These are phyloP conservation scores for Vigna radiata DNA, from an alignment of 306 rosid species.

Conservation along the genomic window DNA sequence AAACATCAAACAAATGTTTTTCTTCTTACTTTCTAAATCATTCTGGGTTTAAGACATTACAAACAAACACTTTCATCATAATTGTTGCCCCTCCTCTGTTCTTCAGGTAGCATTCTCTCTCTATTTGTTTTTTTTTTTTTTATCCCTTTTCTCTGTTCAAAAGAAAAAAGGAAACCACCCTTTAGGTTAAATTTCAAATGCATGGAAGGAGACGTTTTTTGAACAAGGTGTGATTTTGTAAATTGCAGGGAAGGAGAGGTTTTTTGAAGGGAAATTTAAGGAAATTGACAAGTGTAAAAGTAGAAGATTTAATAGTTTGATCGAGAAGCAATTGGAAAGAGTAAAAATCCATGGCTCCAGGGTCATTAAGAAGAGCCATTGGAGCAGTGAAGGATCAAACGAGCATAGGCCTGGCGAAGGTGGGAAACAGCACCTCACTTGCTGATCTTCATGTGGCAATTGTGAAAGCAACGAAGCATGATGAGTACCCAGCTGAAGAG, in stretches of 20 bases:
- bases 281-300: conserved; percentile 9
- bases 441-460: conserved; percentile 84
- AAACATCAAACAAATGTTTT: background rate
- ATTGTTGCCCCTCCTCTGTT: conserved; percentile 8
- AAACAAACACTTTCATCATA: conserved; percentile 4
- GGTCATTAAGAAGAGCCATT: conserved; percentile 73
- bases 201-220: no score
- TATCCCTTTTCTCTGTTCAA: background rate
- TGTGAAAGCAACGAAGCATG: conserved; percentile 85
- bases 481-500: conserved; percentile 80
- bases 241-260: conserved; percentile 9
- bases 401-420: conserved; percentile 89
- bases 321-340: background rate
- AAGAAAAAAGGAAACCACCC: background rate
- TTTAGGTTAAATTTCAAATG: background rate
- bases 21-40: conserved; percentile 14
- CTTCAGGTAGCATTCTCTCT: conserved; percentile 35
- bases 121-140: background rate
- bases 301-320: background rate
- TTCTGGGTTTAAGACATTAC: conserved; percentile 16
- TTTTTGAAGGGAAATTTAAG: background rate
- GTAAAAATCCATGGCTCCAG: conserved; percentile 53
- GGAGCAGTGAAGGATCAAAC: conserved; percentile 95
- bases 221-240: background rate
- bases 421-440: conserved; percentile 66